Evolutionary conservation across 2,329 filamentous ascomycete species (phyloP).

Genomic region (Talaromyces sp.): DNA sequence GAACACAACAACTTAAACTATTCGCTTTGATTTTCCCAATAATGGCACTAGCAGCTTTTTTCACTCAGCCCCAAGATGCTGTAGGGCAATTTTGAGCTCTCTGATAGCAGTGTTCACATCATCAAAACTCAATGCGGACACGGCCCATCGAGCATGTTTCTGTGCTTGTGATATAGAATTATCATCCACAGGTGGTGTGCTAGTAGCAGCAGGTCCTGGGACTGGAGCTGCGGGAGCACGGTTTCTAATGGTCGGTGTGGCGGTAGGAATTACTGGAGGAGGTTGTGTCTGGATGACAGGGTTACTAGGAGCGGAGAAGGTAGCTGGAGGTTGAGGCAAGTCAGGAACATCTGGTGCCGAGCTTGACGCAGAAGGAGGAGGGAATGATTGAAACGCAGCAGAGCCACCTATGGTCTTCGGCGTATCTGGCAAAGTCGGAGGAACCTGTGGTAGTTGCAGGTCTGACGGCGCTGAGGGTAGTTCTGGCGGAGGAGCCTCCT

Average conservation of each 20-base stretch:
- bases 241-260: constrained; percentile 17
- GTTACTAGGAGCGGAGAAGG: constrained; percentile 4
- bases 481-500: constrained; percentile 24
- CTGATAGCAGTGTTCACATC: constrained; percentile 86
- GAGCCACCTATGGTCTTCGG: constrained; percentile 15
- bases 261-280: constrained; percentile 23
- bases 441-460: constrained; percentile 24
- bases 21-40: not conserved
- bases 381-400: constrained; percentile 38
- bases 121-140: constrained; percentile 94
- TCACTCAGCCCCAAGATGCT: constrained; percentile 61
- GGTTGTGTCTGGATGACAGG: constrained; percentile 15
- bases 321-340: constrained; percentile 15
- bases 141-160: constrained; percentile 96
- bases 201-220: constrained; percentile 17
- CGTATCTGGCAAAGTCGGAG: constrained; percentile 30
- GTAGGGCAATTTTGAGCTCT: constrained; percentile 73
- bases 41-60: not conserved
- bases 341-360: constrained; percentile 17
- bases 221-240: constrained; percentile 15
- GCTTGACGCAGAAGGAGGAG: constrained; percentile 30
- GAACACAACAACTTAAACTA: not conserved
- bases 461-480: constrained; percentile 37
- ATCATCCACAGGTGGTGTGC: constrained; percentile 51
- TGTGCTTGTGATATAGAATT: constrained; percentile 75